phyloP scores from a whole-genome alignment of 345 rosid genomes.

The Gynandropsis gynandra region DNA sequence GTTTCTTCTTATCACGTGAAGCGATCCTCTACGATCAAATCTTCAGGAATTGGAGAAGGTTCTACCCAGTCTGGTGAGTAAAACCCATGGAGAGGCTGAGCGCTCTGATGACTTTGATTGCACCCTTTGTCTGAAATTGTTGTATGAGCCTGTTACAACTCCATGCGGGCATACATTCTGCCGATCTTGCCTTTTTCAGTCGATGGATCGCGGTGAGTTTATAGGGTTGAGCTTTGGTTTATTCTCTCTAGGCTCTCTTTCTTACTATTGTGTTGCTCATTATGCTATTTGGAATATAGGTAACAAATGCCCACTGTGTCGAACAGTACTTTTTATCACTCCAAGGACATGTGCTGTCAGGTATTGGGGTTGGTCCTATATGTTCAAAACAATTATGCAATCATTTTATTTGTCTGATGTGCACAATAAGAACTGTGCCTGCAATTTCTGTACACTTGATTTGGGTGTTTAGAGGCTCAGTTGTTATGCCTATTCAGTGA shows the following conservation, averaged over 20 bases:
- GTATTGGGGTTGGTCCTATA: constrained; percentile 26
- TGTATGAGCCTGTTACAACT: constrained; percentile 81
- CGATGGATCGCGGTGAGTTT: constrained; percentile 82
- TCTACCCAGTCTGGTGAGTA: constrained; percentile 27
- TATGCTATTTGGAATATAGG: constrained; percentile 40
- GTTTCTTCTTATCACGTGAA: constrained; percentile 45
- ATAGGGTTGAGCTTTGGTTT: constrained; percentile 13
- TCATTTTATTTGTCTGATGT: no score
- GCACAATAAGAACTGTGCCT: no score
- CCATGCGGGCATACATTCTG: constrained; percentile 98
- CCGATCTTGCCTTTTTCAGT: constrained; percentile 78
- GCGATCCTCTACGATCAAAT: constrained; percentile 67
- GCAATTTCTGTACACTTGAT: no score
- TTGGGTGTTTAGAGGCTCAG: no score
- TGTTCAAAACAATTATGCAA: no score
- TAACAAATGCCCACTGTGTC: constrained; percentile 92
- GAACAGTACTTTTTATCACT: constrained; percentile 77
- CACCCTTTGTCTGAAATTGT: constrained; percentile 82
- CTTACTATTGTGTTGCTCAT: constrained; percentile 6
- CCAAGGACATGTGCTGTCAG: constrained; percentile 83
- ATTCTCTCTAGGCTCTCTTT: neutral
- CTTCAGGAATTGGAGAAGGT: constrained; percentile 55
- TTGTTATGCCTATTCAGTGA: no score
- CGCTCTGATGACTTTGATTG: constrained; percentile 85
- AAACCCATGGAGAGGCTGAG: constrained; percentile 43